Evolutionary conservation across 805 yeast genomes (phyloP).

Genomic region (Monosporozyma aquatica): DNA sequence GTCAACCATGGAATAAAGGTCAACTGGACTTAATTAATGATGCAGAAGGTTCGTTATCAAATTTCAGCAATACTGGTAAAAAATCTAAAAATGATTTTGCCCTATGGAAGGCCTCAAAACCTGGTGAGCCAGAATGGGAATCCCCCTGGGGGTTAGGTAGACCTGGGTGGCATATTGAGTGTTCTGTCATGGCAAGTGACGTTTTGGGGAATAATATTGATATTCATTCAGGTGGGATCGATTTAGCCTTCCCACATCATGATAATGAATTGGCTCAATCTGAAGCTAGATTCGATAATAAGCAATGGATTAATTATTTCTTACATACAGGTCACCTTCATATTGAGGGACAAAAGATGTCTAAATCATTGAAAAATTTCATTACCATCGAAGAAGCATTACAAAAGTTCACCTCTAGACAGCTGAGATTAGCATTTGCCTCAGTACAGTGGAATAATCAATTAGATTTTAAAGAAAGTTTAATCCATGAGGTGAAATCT

Average conservation of each 20-base stretch:
- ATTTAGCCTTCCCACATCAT: constrained; percentile 97
- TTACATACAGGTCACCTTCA: constrained; percentile 96
- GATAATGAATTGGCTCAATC: constrained; percentile 97
- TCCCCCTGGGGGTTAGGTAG: constrained; percentile 97
- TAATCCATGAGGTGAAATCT: constrained; percentile 67
- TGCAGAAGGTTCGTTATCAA: constrained; percentile 82
- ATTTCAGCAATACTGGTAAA: constrained; percentile 44
- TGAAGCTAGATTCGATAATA: constrained; percentile 81
- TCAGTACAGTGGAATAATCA: constrained; percentile 88
- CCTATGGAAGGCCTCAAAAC: constrained; percentile 90
- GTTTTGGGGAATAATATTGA: constrained; percentile 77
- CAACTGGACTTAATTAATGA: constrained; percentile 77
- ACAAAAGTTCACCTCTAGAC: constrained; percentile 60
- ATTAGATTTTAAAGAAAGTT: constrained; percentile 79
- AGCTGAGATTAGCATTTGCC: constrained; percentile 84
- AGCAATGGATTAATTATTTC: constrained; percentile 96
- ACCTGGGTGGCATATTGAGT: constrained; percentile 99
- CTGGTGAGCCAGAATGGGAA: constrained; percentile 94
- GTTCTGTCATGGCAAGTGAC: constrained; percentile 97
- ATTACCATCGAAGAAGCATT: constrained; percentile 91
- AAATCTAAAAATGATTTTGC: constrained; percentile 82
- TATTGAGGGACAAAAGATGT: constrained; percentile 98
- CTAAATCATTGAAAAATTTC: constrained; percentile 88
- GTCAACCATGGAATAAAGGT: constrained; percentile 98
- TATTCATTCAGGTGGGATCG: constrained; percentile 95